phyloP scores from a whole-genome alignment of 768 basidiomycete species.

The Exsudoporus frostii region DNA sequence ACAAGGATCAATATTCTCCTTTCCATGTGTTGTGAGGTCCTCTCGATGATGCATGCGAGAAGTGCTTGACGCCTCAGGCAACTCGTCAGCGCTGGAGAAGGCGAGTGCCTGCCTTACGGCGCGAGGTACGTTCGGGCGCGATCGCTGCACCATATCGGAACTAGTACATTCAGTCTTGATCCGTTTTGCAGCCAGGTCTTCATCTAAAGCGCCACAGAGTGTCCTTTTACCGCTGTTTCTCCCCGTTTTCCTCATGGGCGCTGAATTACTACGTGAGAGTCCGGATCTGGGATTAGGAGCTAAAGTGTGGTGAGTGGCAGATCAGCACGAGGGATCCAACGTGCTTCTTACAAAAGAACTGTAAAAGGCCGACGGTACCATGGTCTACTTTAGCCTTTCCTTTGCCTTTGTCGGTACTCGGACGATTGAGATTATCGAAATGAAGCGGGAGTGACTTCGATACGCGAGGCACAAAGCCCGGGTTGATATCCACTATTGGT shows the following conservation, averaged over 20 bases:
- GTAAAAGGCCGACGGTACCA: constrained; percentile 43
- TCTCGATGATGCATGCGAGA: constrained; percentile 38
- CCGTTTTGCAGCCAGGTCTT: constrained; percentile 52
- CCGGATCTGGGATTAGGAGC: constrained; percentile 27
- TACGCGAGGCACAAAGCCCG: constrained; percentile 52
- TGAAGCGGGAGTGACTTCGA: constrained; percentile 42
- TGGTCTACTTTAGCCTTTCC: constrained; percentile 36
- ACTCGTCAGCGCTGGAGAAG: constrained; percentile 4
- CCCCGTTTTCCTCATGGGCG: constrained; percentile 37
- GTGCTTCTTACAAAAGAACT: constrained; percentile 59
- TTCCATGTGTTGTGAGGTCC: constrained; percentile 37
- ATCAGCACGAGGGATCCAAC: constrained; percentile 37
- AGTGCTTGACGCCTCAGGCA: constrained; percentile 32
- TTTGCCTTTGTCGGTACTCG: constrained; percentile 42
- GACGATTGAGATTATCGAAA: constrained; percentile 25
- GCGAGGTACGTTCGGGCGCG: constrained; percentile 13
- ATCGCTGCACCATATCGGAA: constrained; percentile 30
- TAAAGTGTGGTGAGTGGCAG: constrained; percentile 26
- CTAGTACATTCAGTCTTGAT: constrained; percentile 33
- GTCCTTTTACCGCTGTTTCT: constrained; percentile 75
- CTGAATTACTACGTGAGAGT: constrained; percentile 28
- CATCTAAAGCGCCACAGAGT: constrained; percentile 66
- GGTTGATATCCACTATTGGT: constrained; percentile 79
- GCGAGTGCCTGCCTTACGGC: constrained; percentile 13
- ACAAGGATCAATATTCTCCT: constrained; percentile 39